Evolutionary conservation across 768 basidiomycete species (phyloP).

Genomic region (Suillus plorans): DNA sequence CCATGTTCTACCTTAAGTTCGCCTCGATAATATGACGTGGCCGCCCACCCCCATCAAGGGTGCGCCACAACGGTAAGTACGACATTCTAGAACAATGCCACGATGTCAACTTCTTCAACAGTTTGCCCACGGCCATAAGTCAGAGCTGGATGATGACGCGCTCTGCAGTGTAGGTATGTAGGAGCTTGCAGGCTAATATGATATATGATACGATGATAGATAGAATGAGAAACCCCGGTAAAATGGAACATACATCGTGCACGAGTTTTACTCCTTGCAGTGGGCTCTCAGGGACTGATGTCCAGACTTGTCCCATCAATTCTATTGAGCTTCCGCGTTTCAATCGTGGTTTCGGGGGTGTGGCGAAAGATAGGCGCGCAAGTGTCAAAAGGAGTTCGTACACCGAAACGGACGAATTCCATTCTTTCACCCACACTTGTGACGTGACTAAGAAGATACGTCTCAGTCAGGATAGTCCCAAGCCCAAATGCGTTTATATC

Average conservation of each 20-base stretch:
- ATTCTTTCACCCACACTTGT: conserved; percentile 1
- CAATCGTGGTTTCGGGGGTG: not conserved
- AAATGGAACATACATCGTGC: not conserved
- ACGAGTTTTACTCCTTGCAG: not conserved
- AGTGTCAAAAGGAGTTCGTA: not conserved
- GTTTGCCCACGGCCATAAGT: not conserved
- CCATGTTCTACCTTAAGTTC: not conserved
- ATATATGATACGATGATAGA: not conserved
- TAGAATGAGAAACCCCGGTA: not conserved
- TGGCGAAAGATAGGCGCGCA: not conserved
- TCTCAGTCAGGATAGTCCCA: not conserved
- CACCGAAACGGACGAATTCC: not conserved
- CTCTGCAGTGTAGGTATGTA: not conserved
- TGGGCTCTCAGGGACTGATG: not conserved
- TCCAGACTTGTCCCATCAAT: not conserved
- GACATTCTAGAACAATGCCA: not conserved
- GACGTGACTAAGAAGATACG: not conserved
- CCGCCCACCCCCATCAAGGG: not conserved
- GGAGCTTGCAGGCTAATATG: not conserved
- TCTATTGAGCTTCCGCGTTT: not conserved
- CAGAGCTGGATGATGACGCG: not conserved
- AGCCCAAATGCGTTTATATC: not conserved
- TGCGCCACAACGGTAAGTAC: not conserved
- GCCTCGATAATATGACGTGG: not conserved
- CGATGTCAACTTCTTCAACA: not conserved